phyloP scores from a whole-genome alignment of 768 basidiomycete genomes.

The Termitomyces sp. region DNA sequence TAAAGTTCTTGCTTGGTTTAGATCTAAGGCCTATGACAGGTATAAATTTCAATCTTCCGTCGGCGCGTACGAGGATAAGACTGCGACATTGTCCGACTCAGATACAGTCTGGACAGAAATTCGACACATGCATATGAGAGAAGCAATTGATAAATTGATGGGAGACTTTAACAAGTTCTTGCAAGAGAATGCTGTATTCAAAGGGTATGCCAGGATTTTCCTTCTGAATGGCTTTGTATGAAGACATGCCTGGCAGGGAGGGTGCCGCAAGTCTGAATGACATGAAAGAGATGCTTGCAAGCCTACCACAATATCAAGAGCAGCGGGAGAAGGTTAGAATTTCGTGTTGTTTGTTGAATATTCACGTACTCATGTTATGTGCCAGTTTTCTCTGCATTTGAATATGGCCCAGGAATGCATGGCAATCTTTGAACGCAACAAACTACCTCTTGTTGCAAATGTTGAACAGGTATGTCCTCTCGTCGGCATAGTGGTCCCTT shows the following conservation, averaged over 20 bases:
- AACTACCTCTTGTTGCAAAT: constrained; percentile 75
- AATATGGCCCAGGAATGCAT: constrained; percentile 99
- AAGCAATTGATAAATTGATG: constrained; percentile 97
- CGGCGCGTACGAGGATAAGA: constrained; percentile 86
- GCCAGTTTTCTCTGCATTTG: constrained; percentile 90
- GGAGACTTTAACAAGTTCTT: constrained; percentile 93
- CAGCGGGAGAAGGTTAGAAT: constrained; percentile 81
- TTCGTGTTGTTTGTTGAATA: neutral
- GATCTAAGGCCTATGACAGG: constrained; percentile 34
- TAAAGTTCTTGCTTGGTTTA: neutral
- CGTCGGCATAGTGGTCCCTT: constrained; percentile 17
- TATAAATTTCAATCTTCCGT: constrained; percentile 92
- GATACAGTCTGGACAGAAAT: constrained; percentile 92
- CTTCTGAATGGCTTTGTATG: constrained; percentile 2
- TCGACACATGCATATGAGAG: constrained; percentile 98
- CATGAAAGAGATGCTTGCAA: constrained; percentile 99
- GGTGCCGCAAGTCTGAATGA: constrained; percentile 89
- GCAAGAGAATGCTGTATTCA: constrained; percentile 92
- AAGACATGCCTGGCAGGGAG: constrained; percentile 40
- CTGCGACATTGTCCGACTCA: constrained; percentile 77
- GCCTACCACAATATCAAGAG: constrained; percentile 90
- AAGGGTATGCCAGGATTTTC: constrained; percentile 55
- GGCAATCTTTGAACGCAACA: constrained; percentile 86
- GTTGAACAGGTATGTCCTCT: constrained; percentile 75
- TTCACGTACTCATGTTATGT: neutral